phyloP scores from a whole-genome alignment of 83 land plant species.

The Diphasiastrum complanatum region DNA sequence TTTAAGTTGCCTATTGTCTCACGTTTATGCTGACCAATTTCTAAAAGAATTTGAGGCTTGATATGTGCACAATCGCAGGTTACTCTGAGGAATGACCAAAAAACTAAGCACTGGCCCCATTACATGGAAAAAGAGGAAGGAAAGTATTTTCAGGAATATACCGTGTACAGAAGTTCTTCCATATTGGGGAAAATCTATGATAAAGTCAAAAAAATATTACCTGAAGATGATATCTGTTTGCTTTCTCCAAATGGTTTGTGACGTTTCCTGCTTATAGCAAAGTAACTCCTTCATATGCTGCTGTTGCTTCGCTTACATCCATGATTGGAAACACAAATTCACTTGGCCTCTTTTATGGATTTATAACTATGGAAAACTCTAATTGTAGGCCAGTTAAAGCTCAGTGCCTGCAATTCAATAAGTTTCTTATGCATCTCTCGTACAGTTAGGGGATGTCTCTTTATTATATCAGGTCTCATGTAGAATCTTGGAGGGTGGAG shows the following conservation, averaged over 20 bases:
- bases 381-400: no score
- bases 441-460: no score
- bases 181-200: constrained; percentile 22
- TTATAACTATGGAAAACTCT: no score
- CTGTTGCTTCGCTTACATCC: no score
- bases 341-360: no score
- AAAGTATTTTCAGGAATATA: neutral
- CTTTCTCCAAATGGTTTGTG: neutral
- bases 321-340: no score
- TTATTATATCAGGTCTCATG: no score
- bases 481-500: no score
- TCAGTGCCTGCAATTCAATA: no score
- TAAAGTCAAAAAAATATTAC: constrained; percentile 2
- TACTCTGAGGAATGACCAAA: neutral
- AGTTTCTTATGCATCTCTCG: no score
- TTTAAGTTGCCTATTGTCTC: no score
- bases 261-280: neutral
- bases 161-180: constrained; percentile 1
- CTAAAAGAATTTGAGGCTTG: neutral
- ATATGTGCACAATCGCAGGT: neutral
- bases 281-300: no score
- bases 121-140: constrained; percentile 1
- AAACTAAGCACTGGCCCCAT: constrained; percentile 8
- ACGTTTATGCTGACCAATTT: neutral
- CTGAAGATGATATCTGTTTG: neutral